These are phyloP conservation scores for Suillus discolor DNA, from an alignment of 768 basidiomycete genomes.

Conservation along the genomic window DNA sequence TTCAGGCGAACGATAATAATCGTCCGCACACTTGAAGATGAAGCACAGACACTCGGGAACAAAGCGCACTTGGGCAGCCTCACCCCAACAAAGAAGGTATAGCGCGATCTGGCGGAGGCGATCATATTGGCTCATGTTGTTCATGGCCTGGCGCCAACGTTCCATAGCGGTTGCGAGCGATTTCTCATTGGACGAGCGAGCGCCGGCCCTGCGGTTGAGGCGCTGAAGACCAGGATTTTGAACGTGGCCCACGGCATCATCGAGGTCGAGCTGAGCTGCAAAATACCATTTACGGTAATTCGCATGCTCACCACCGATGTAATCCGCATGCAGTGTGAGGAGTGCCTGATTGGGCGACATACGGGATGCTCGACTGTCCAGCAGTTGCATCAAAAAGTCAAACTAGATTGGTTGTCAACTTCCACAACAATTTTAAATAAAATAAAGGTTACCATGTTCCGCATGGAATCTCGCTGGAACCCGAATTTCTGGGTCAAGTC, in stretches of 20 bases:
- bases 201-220: conserved; percentile 62
- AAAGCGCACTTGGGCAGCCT: conserved; percentile 96
- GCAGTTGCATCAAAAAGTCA: conserved; percentile 96
- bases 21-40: conserved; percentile 99
- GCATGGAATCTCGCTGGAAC: conserved; percentile 93
- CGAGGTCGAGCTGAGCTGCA: conserved; percentile 96
- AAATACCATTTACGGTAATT: conserved; percentile 99
- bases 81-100: conserved; percentile 96
- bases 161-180: conserved; percentile 83
- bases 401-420: conserved; percentile 52
- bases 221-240: conserved; percentile 91
- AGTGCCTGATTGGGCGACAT: conserved; percentile 97
- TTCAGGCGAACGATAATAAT: conserved; percentile 98
- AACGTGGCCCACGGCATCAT: conserved; percentile 91
- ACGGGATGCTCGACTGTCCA: conserved; percentile 94
- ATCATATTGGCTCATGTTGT: conserved; percentile 98
- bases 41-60: conserved; percentile 97
- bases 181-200: conserved; percentile 59
- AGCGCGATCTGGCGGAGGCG: conserved; percentile 95
- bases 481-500: conserved; percentile 99
- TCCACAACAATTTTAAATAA: conserved; percentile 9
- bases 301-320: conserved; percentile 97
- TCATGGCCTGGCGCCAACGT: conserved; percentile 97
- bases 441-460: conserved; percentile 76
- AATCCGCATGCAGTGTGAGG: conserved; percentile 95